These are phyloP conservation scores for Balamuthia mandrillaris DNA, from an alignment of 208 protist genomes.

Conservation along the genomic window DNA sequence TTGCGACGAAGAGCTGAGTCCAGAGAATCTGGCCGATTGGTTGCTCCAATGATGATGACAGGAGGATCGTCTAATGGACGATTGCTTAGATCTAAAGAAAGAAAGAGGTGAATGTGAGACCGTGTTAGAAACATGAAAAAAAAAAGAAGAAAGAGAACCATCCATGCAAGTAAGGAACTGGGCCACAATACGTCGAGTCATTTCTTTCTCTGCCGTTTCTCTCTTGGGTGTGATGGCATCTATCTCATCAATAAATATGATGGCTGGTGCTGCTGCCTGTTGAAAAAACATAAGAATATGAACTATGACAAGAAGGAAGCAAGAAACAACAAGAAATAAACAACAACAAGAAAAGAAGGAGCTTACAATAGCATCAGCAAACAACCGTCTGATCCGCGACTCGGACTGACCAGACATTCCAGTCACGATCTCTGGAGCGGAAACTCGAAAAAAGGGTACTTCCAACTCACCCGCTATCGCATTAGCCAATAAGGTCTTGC, in stretches of 20 bases:
- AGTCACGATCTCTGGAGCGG: constrained; percentile 79
- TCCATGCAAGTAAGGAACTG: not conserved
- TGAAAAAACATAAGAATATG: too few relatives aligned
- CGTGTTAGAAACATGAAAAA: constrained; percentile 23
- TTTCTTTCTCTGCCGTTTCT: constrained; percentile 91
- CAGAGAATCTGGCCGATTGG: constrained; percentile 90
- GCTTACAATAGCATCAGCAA: constrained; percentile 82
- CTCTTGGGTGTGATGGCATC: constrained; percentile 89
- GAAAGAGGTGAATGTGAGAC: too few relatives aligned
- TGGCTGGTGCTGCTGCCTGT: constrained; percentile 84
- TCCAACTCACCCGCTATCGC: not conserved
- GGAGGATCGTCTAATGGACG: not conserved
- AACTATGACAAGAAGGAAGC: too few relatives aligned
- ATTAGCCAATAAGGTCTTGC: not conserved
- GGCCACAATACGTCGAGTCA: constrained; percentile 56
- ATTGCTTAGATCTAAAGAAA: not conserved
- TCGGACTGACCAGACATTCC: constrained; percentile 97
- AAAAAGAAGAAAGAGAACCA: constrained; percentile 77
- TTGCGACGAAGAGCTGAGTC: constrained; percentile 74
- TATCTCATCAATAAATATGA: constrained; percentile 99
- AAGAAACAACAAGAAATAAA: constrained; percentile 86
- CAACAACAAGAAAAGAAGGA: constrained; percentile 97
- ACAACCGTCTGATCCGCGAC: constrained; percentile 90
- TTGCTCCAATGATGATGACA: constrained; percentile 91
- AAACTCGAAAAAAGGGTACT: not conserved